phyloP scores from a whole-genome alignment of 768 basidiomycete species.

The Trametes meyenii region DNA sequence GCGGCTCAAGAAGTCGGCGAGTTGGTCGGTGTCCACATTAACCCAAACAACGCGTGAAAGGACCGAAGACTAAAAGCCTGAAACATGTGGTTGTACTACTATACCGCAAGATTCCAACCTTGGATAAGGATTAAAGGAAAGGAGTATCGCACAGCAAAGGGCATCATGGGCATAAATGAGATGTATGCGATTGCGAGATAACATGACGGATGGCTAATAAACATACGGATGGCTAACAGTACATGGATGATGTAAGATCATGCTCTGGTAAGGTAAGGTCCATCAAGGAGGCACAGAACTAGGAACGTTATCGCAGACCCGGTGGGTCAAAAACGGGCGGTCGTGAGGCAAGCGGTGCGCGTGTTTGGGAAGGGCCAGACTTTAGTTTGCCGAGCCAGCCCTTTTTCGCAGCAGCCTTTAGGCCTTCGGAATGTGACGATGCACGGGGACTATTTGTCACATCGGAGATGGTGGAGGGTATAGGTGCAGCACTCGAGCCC shows the following conservation, averaged over 20 bases:
- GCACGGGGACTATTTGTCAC: constrained; percentile 66
- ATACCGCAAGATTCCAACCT: not conserved
- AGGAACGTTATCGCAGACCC: constrained; percentile 8
- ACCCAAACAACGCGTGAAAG: constrained; percentile 3
- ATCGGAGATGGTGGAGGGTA: constrained; percentile 47
- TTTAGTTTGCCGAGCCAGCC: constrained; percentile 77
- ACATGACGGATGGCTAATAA: constrained; percentile 17
- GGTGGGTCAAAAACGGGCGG: constrained; percentile 19
- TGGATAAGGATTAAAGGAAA: not conserved
- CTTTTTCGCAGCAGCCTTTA: constrained; percentile 50
- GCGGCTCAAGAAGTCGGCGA: constrained; percentile 30
- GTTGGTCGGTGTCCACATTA: constrained; percentile 22
- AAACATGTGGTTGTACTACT: not conserved
- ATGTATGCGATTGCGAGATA: constrained; percentile 14
- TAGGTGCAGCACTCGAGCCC: constrained; percentile 31
- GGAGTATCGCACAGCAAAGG: not conserved
- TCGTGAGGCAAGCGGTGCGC: constrained; percentile 5
- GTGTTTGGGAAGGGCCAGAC: constrained; percentile 35
- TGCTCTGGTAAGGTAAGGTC: constrained; percentile 3
- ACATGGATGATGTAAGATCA: constrained; percentile 18
- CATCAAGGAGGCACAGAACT: not conserved
- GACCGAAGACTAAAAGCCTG: not conserved
- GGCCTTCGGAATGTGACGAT: constrained; percentile 9
- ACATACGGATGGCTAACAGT: constrained; percentile 21
- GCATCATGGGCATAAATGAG: not conserved